phyloP scores from a whole-genome alignment of 176 grass and related monocot genomes.

The Otatea glauca region DNA sequence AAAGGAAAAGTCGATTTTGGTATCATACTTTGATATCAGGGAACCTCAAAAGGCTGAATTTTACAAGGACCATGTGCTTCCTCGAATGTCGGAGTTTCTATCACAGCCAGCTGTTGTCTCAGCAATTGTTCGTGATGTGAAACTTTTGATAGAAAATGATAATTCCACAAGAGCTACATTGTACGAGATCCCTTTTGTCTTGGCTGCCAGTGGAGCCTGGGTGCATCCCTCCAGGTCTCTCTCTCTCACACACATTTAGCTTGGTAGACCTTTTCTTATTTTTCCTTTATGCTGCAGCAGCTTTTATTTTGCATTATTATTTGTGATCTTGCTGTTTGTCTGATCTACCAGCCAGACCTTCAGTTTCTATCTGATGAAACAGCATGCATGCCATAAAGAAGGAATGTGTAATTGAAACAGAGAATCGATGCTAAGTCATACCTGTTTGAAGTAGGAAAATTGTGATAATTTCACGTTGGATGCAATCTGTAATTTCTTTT shows the following conservation, averaged over 20 bases:
- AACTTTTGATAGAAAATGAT: slow-evolving; percentile 69
- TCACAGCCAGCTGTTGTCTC: slow-evolving; percentile 73
- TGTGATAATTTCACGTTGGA: slow-evolving; percentile 5
- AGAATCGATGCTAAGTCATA: background rate
- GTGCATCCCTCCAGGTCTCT: slow-evolving; percentile 76
- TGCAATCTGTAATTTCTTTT: background rate
- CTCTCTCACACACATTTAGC: slow-evolving; percentile 41
- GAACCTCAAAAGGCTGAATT: slow-evolving; percentile 83
- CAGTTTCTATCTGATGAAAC: background rate
- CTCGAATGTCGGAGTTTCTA: slow-evolving; percentile 85
- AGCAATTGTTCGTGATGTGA: slow-evolving; percentile 80
- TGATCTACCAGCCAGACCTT: background rate
- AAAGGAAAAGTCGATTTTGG: slow-evolving; percentile 88
- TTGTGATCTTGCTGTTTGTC: background rate
- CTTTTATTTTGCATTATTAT: slow-evolving; percentile 18
- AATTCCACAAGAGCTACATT: slow-evolving; percentile 54
- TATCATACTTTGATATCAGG: slow-evolving; percentile 70
- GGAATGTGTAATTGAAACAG: background rate
- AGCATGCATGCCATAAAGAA: slow-evolving; percentile 11
- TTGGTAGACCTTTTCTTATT: slow-evolving; percentile 11
- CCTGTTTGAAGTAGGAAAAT: background rate
- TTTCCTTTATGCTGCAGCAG: background rate
- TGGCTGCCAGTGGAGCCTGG: slow-evolving; percentile 76
- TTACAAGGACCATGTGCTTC: slow-evolving; percentile 92
- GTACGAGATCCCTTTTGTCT: slow-evolving; percentile 70